phyloP scores from a whole-genome alignment of 495 filamentous ascomycete genomes.

The Penicillium cinerascens region DNA sequence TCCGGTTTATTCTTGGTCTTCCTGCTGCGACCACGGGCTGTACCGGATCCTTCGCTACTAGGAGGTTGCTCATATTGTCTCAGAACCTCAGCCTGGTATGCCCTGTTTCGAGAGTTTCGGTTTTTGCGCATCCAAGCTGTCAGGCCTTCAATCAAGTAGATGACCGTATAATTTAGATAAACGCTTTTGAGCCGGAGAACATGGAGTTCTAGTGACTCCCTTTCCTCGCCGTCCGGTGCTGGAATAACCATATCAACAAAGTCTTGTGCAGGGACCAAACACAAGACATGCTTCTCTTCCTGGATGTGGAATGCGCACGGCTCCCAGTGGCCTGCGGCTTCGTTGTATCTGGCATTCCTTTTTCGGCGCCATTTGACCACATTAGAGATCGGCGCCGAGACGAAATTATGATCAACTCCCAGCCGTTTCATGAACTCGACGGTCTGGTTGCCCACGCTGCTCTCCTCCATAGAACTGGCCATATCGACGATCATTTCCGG shows the following conservation, averaged over 20 bases:
- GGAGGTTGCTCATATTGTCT: conserved; percentile 43
- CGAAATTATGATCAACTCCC: conserved; percentile 52
- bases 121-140: conserved; percentile 66
- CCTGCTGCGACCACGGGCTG: conserved; percentile 19
- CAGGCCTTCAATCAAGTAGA: conserved; percentile 79
- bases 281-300: conserved; percentile 64
- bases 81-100: conserved; percentile 63
- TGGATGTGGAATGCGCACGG: conserved; percentile 56
- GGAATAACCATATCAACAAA: conserved; percentile 62
- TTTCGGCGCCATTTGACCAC: conserved; percentile 75
- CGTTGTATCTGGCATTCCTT: conserved; percentile 59
- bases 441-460: conserved; percentile 47
- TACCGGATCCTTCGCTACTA: conserved; percentile 16
- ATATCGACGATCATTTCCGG: conserved; percentile 86
- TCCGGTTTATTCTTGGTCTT: conserved; percentile 45
- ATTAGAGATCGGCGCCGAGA: conserved; percentile 50
- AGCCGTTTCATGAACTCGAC: conserved; percentile 54
- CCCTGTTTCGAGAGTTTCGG: conserved; percentile 60
- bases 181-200: conserved; percentile 51
- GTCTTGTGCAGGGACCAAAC: conserved; percentile 61
- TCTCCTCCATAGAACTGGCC: conserved; percentile 49
- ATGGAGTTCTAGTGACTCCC: conserved; percentile 57
- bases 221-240: conserved; percentile 20
- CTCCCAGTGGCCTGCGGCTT: conserved; percentile 60
- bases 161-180: conserved; percentile 51